Conservation (phyloP, 208 protist species). For the Crithidia sp. region DNA sequence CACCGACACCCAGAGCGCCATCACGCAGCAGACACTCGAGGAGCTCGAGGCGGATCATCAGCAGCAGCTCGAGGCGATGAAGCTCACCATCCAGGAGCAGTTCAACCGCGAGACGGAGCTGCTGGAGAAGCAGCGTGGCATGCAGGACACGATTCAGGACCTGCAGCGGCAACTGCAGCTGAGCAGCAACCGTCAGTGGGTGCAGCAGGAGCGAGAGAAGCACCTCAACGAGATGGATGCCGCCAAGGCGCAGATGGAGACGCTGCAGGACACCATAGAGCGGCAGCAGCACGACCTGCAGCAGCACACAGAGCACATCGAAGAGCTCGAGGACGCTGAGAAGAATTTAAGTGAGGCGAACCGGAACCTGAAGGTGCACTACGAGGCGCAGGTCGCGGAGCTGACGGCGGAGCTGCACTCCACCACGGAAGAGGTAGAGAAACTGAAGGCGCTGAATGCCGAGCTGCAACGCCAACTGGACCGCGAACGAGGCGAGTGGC, state of each 20-base stretch:
- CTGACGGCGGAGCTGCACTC: constrained; percentile 5
- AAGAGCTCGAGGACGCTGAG: neutral
- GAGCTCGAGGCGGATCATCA: constrained; percentile 66
- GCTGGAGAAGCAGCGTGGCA: constrained; percentile 33
- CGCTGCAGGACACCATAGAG: constrained; percentile 22
- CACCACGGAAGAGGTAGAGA: constrained; percentile 4
- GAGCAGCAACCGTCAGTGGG: constrained; percentile 40
- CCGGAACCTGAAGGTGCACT: constrained; percentile 10
- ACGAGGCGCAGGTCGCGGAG: constrained; percentile 14
- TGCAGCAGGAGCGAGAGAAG: constrained; percentile 50
- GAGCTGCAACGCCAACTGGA: neutral
- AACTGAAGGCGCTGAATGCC: constrained; percentile 7
- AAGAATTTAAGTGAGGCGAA: neutral
- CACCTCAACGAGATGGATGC: constrained; percentile 39
- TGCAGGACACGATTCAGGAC: constrained; percentile 48
- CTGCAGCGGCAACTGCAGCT: constrained; percentile 40
- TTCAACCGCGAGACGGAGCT: constrained; percentile 52
- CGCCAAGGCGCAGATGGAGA: constrained; percentile 23
- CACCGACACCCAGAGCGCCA: constrained; percentile 30
- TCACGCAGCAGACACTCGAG: constrained; percentile 50
- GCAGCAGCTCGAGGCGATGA: constrained; percentile 68
- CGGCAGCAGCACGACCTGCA: constrained; percentile 3
- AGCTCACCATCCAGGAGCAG: constrained; percentile 55
- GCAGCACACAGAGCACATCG: constrained; percentile 20
- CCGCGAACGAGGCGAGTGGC: neutral